Evolutionary conservation across 2,329 filamentous ascomycete species (phyloP), one percentile per base, ranked within the genome.

Genomic region (Botrytis medusae): DNA sequence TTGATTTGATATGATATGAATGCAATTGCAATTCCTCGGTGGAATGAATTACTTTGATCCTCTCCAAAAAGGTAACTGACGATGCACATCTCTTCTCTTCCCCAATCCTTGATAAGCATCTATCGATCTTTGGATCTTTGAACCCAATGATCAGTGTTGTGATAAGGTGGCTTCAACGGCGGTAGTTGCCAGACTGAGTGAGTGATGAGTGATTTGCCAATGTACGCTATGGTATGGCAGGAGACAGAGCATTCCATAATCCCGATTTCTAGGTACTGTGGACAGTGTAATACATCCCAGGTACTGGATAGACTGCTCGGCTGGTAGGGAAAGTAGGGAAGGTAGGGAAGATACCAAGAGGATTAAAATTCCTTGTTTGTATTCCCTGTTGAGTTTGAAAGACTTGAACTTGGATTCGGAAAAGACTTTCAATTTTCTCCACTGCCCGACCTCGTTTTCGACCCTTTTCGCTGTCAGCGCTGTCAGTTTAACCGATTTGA

Each of bases 401-500:
- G 46, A 48, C 9, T 51, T n/a, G 63, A 18, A n/a, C 46, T 51
- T 34, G n/a, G 32, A 25, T 51, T 51, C 63, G 63, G 46, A 37
- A 37, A 54, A 67, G 32, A 54, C 46, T 54, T 67, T 54, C 46
- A 4, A 54, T 54, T 54, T 67, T 67, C 64, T 67, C 46, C 63
- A 51, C 63, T 51, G 63, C 63, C 63, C 14, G 63, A 65, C 44
- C 63, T 44, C 44, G 37, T 51, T 67, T 67, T 32, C 8, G 63
- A 65, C 63, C 63, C 51, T 46, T 51, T 67, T 67, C 44, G 63
- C 63, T 51, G 63, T 48, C 63, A 51, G 29, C 44, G 63, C 63
- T 48, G 63, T 65, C 63, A 65, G 29, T 65, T 65, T 67, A 67
- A 67, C 63, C 64, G 64, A 54, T 40, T 12, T 54, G 64, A 67